Conservation (phyloP, 768 basidiomycete genomes). For the Lactarius psammicola region DNA sequence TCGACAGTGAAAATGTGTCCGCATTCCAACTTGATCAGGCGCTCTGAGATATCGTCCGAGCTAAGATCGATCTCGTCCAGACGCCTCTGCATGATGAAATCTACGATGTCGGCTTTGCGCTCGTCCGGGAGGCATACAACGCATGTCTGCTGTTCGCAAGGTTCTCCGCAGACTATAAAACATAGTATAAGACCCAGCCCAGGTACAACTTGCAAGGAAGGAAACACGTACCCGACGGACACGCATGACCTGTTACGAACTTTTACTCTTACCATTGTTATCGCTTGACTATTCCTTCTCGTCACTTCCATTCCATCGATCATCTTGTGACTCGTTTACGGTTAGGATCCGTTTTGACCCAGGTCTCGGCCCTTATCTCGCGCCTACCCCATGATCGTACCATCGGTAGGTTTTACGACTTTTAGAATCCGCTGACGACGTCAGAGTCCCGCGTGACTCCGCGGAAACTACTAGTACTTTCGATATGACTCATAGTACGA, state of each 20-base stretch:
- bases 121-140: slow-evolving; percentile 34
- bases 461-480: too few species aligned
- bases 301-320: too few species aligned
- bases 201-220: neutral
- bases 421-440: too few species aligned
- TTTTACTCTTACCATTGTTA: too few species aligned
- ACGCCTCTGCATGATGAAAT: slow-evolving; percentile 38
- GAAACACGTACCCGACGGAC: slow-evolving; percentile 38
- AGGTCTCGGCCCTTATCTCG: too few species aligned
- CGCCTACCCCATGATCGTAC: too few species aligned
- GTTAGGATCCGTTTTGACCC: too few species aligned
- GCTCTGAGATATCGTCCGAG: slow-evolving; percentile 35
- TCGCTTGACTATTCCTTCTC: too few species aligned
- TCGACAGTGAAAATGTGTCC: slow-evolving; percentile 43
- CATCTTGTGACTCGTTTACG: too few species aligned
- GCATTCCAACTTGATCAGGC: slow-evolving; percentile 35
- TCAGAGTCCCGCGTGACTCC: too few species aligned
- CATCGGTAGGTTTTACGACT: too few species aligned
- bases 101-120: slow-evolving; percentile 35
- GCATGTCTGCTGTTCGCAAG: slow-evolving; percentile 38
- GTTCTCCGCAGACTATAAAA: slow-evolving; percentile 40
- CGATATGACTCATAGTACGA: too few species aligned
- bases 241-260: slow-evolving; percentile 41
- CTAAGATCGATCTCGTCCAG: slow-evolving; percentile 32
- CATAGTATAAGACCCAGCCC: neutral